These are phyloP conservation scores for Gypsophila paniculata DNA, from an alignment of 179 eudicot genomes.

Conservation along the genomic window DNA sequence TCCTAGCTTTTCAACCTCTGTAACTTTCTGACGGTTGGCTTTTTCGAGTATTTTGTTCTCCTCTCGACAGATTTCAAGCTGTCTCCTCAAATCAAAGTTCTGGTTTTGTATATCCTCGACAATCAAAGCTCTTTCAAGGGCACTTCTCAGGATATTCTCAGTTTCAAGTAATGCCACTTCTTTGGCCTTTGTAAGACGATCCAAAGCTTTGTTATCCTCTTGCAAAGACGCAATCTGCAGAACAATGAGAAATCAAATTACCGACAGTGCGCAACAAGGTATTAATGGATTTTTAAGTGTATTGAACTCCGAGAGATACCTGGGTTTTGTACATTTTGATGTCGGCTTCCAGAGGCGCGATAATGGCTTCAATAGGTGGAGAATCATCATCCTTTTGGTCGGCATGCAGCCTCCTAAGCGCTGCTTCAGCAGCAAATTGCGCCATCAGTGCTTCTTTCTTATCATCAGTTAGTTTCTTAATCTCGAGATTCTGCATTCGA, in stretches of 20 bases:
- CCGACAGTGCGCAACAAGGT: background rate
- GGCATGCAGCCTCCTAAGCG: constrained; percentile 75
- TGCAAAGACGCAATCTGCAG: constrained; percentile 57
- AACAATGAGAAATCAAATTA: background rate
- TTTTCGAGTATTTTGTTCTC: constrained; percentile 82
- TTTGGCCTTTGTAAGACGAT: constrained; percentile 76
- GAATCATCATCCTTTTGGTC: constrained; percentile 66
- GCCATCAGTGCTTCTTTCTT: constrained; percentile 86
- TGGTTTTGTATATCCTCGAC: constrained; percentile 96
- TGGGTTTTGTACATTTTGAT: constrained; percentile 66
- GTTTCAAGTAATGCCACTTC: constrained; percentile 88
- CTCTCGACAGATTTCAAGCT: constrained; percentile 85
- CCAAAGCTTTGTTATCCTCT: constrained; percentile 80
- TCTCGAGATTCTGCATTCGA: constrained; percentile 69
- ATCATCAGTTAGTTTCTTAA: constrained; percentile 61
- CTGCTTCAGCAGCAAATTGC: constrained; percentile 89
- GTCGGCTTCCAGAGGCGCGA: constrained; percentile 91
- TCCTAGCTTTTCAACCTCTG: constrained; percentile 82
- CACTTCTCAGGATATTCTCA: constrained; percentile 79
- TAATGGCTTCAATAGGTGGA: constrained; percentile 60
- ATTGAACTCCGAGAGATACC: constrained; percentile 32
- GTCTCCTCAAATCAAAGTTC: constrained; percentile 72
- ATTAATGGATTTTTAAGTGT: background rate
- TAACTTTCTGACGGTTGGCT: constrained; percentile 75
- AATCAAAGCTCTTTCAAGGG: constrained; percentile 79